Evolutionary conservation across 2,329 filamentous ascomycete genomes (phyloP), one percentile per base, ranked within the genome.

Genomic region (Monilinia laxa): DNA sequence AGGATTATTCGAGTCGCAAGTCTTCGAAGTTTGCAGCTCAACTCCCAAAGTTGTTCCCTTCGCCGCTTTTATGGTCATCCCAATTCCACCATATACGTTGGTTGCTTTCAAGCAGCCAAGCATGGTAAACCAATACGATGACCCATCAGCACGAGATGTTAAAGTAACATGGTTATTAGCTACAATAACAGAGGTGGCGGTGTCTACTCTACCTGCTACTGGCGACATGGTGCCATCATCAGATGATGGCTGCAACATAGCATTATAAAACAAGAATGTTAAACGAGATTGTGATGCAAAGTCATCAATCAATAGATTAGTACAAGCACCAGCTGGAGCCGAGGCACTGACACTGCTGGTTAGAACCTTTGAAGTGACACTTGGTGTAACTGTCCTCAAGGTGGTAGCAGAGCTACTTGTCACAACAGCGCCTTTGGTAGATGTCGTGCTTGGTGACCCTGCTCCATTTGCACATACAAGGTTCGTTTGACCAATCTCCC

Each of bases 271-370:
- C 20, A 88, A 76, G 75, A 88, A 88, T 1, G 83, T 85, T 63
- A 87, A 75, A 40, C 85, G 83, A 7, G 85, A 87, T 73, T 88
- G 85, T 11, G 85, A 87, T 64, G 80, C 80, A 81, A 83, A 88
- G 77, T 88, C 85, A 69, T 88, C 85, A 64, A 87, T 79, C 35
- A 85, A 73, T 9, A 84, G 75, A 47, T 78, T 74, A 14, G 77
- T 75, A 72, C 82, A 85, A 45, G 68, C 64, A 59, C 67, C 66
- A 62, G 65, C 55, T 28, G 59, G 65, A 38, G 67, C 31, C 14
- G 63, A 67, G 12, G 71, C 38, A 52, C 42, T 62, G 20, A 54
- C 38, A 23, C 25, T 60, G 55, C 38, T 38, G 12, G 54, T 16
- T 18, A 63, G 20, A 63, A 54, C 47, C 31, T 40, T 64, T 25